Evolutionary conservation across 2,329 filamentous ascomycete genomes (phyloP).

Genomic region (Didymella glomerata): DNA sequence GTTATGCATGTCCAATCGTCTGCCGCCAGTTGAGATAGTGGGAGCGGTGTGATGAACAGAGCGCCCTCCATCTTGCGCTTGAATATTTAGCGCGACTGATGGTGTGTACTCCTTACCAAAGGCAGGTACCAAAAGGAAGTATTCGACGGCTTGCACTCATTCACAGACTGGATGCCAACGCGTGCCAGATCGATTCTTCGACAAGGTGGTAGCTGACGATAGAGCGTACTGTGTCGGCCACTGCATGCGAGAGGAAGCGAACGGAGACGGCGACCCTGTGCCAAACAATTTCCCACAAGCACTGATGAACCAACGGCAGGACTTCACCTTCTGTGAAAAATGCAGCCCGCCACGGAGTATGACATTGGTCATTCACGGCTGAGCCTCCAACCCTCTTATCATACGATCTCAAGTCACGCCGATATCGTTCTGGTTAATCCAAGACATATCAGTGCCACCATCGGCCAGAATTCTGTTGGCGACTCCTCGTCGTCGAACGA

Average conservation of each 20-base stretch:
- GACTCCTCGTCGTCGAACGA: conserved; percentile 39
- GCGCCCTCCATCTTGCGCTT: conserved; percentile 3
- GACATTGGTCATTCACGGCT: not conserved
- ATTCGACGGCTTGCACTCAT: not conserved
- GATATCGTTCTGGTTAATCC: conserved; percentile 57
- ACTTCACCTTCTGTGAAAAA: not conserved
- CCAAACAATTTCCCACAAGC: not conserved
- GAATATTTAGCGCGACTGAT: not conserved
- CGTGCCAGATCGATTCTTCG: not conserved
- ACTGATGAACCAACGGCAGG: not conserved
- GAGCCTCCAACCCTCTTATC: not conserved
- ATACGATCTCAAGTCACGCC: conserved; percentile 46
- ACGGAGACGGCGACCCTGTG: not conserved
- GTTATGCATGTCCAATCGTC: conserved; percentile 12
- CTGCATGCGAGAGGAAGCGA: not conserved
- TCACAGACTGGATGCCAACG: not conserved
- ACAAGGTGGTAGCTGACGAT: not conserved
- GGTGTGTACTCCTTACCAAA: not conserved
- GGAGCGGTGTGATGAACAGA: conserved; percentile 11
- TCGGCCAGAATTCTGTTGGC: conserved; percentile 44
- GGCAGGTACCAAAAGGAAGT: not conserved
- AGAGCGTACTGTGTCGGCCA: not conserved
- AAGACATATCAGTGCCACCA: conserved; percentile 48
- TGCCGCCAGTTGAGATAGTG: not conserved
- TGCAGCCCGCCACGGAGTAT: not conserved